Percentiles rank a stretch among this genome's conserved stretches.
phyloP scores from a whole-genome alignment of 2,329 filamentous ascomycete genomes.

The Xylariomycetidae sp. region DNA sequence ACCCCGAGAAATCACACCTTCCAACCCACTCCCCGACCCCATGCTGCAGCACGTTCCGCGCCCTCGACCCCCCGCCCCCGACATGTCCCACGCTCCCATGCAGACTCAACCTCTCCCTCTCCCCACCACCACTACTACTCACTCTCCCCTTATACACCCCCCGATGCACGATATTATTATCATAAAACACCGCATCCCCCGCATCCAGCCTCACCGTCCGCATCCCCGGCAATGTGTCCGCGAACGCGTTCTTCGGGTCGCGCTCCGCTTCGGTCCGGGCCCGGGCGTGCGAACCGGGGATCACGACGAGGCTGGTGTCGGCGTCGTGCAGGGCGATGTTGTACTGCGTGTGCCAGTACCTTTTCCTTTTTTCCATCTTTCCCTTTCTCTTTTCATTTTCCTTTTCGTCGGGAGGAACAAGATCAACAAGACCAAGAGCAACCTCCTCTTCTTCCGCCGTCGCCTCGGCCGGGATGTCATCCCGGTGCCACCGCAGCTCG shows the following conservation, averaged over 20 bases:
- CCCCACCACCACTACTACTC: no score
- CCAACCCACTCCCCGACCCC: slow-evolving; percentile 65
- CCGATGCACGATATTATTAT: slow-evolving; percentile 81
- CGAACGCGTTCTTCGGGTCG: slow-evolving; percentile 53
- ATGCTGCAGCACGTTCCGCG: slow-evolving; percentile 72
- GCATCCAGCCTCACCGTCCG: slow-evolving; percentile 61
- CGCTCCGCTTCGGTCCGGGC: slow-evolving; percentile 68
- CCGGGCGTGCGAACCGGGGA: slow-evolving; percentile 71
- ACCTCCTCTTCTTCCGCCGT: slow-evolving; percentile 61
- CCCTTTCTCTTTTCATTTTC: neutral
- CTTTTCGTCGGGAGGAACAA: slow-evolving; percentile 39
- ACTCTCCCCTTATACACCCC: no score
- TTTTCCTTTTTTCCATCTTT: slow-evolving; percentile 1
- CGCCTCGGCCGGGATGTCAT: slow-evolving; percentile 70
- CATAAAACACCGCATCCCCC: slow-evolving; percentile 81
- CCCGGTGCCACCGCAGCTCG: slow-evolving; percentile 77
- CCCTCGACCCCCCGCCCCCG: slow-evolving; percentile 49
- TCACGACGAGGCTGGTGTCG: slow-evolving; percentile 68
- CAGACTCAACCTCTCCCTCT: slow-evolving; percentile 62
- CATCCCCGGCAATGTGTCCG: slow-evolving; percentile 57
- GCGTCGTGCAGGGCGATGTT: slow-evolving; percentile 72
- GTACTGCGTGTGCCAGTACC: slow-evolving; percentile 73
- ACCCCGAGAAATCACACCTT: slow-evolving; percentile 47
- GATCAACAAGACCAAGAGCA: slow-evolving; percentile 51
- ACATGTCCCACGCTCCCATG: slow-evolving; percentile 67